These are phyloP conservation scores for Santalum album DNA, from an alignment of 164 flowering plant species.

Conservation along the genomic window DNA sequence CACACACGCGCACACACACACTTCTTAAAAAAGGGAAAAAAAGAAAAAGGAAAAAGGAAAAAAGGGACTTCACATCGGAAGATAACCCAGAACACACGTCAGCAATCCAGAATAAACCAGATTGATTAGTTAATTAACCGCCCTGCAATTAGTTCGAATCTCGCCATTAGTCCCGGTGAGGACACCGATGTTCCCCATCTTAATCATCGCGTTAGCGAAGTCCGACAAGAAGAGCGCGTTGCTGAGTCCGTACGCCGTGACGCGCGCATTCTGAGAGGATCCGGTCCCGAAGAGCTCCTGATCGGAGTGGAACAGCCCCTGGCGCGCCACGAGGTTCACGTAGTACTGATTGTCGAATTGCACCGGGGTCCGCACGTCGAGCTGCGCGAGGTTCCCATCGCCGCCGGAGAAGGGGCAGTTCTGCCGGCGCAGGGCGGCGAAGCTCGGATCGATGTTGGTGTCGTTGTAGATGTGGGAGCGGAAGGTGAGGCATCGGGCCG, in stretches of 20 bases:
- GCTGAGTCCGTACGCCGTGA: neutral
- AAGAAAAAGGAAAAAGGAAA: no score
- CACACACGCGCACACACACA: no score
- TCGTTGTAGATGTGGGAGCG: no score
- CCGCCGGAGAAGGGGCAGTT: conserved; percentile 15
- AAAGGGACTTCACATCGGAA: no score
- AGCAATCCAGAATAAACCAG: no score
- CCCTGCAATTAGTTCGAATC: neutral
- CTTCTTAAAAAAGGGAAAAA: no score
- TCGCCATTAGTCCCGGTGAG: neutral
- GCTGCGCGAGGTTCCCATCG: neutral
- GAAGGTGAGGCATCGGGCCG: no score
- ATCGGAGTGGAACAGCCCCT: neutral
- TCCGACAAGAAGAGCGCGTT: neutral
- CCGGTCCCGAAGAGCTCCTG: neutral
- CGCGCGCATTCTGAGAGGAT: neutral
- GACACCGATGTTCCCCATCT: neutral
- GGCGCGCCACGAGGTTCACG: neutral
- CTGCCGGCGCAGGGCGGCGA: no score
- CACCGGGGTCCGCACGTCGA: neutral
- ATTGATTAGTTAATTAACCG: no score
- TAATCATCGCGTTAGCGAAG: neutral
- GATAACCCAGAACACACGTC: no score
- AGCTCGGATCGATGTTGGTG: no score
- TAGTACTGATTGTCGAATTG: neutral